These are phyloP conservation scores for Cercospora sp. DNA, from an alignment of 2,329 filamentous ascomycete species.

Conservation along the genomic window DNA sequence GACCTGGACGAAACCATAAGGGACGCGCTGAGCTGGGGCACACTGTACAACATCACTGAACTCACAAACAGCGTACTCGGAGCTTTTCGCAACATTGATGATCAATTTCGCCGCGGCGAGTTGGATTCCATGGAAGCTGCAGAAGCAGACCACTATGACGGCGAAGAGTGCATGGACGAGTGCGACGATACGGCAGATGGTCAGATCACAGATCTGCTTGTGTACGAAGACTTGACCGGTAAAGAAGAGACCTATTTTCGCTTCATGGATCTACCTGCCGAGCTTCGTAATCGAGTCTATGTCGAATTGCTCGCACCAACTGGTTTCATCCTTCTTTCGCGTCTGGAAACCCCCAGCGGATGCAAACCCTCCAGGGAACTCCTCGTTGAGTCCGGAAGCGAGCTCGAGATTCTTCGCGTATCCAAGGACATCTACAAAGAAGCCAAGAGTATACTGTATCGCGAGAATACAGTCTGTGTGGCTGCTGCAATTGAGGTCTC, in stretches of 20 bases:
- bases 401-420: constrained; percentile 6
- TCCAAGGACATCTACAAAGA: constrained; percentile 40
- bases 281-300: constrained; percentile 26
- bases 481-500: background rate
- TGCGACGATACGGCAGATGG: background rate
- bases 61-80: background rate
- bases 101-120: background rate
- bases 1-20: background rate
- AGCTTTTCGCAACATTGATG: background rate
- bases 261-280: constrained; percentile 26
- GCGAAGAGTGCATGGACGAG: background rate
- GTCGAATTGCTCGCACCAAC: constrained; percentile 19
- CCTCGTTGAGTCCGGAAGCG: background rate
- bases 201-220: background rate
- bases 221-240: background rate
- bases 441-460: constrained; percentile 41
- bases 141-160: background rate
- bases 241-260: constrained; percentile 12
- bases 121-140: background rate
- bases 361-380: background rate
- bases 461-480: constrained; percentile 34
- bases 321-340: constrained; percentile 18
- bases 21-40: background rate
- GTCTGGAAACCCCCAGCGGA: background rate
- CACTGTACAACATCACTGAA: background rate